Evolutionary conservation across 2,329 filamentous ascomycete genomes (phyloP), one percentile per base, ranked within the genome.

Genomic region (Ceratocystis cacaofunesta): DNA sequence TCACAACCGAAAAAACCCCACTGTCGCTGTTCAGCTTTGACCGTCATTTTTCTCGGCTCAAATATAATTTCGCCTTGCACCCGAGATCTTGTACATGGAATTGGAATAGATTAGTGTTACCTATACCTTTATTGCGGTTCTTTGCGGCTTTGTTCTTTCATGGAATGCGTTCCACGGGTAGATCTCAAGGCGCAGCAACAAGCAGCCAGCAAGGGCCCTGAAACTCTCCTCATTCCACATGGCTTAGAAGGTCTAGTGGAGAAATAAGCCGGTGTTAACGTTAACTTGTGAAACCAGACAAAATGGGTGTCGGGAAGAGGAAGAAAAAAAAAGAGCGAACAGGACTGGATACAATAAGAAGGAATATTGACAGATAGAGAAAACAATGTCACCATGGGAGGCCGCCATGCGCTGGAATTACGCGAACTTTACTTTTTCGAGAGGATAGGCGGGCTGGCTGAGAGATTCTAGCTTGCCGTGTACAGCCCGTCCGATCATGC

Each of bases 151-250:
- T 41, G 28, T 58, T n/a, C 1, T 17, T 36, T 30, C 5, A 8
- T n/a, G 55, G 55, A 58, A 58, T 58, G 55, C 2, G 28, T 25
- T 58, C 55, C 22, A 36, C 17, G 15, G 17, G 55, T 32, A 58
- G 55, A 58, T 58, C 25, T n/a, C 22, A 15, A 58, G 55, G 55
- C 55, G 55, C 55, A 58, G 55, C 55, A 58, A 6, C 28, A 58
- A 15, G 28, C 55, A 58, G 32, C 5, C 46, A 19, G n/a, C n/a
- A 10, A 50, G n/a, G 46, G 10, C 36, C 36, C 10, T 41, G 7
- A 52, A 19, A 52, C 7, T 25, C 48, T 8, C 7, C n/a, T 52
- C 25, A 58, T 58, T 58, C 55, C 55, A 25, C 55, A 58, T 36
- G 55, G 48, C 28, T 36, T 36, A 30, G 28, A 58, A 12, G 10